Evolutionary conservation across 805 yeast genomes (phyloP).

Genomic region (Candida silvatica): DNA sequence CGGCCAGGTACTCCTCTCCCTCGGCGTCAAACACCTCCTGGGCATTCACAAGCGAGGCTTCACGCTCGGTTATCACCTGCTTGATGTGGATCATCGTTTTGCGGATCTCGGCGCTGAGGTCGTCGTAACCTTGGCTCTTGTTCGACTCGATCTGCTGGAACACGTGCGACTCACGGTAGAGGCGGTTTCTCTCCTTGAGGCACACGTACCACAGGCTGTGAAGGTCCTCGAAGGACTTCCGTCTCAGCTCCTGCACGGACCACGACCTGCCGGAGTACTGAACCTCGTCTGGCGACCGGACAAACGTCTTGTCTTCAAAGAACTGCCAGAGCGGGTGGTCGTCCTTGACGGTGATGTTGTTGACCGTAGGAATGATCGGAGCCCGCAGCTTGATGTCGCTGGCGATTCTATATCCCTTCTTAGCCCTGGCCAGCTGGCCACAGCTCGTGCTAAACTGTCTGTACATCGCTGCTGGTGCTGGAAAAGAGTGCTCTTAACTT

Average conservation of each 20-base stretch:
- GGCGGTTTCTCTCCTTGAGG: constrained; percentile 70
- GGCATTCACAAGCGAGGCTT: constrained; percentile 57
- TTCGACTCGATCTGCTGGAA: constrained; percentile 30
- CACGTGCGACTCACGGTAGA: constrained; percentile 68
- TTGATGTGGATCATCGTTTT: constrained; percentile 72
- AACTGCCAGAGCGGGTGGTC: constrained; percentile 96
- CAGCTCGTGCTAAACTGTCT: constrained; percentile 27
- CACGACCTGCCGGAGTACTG: constrained; percentile 63
- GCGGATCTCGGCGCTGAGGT: constrained; percentile 34
- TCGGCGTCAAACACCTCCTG: constrained; percentile 34
- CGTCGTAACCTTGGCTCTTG: constrained; percentile 12
- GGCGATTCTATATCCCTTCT: constrained; percentile 23
- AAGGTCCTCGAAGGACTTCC: constrained; percentile 85
- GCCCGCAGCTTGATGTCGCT: constrained; percentile 50
- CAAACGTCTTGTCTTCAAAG: constrained; percentile 53
- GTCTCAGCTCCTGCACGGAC: constrained; percentile 81
- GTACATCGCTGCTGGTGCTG: not conserved
- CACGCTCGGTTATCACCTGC: constrained; percentile 82
- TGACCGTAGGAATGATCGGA: constrained; percentile 79
- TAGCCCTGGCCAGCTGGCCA: constrained; percentile 23
- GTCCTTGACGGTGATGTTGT: constrained; percentile 62
- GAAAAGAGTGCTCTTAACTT: no score
- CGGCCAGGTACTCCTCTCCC: constrained; percentile 40
- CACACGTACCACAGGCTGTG: constrained; percentile 88
- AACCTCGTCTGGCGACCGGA: constrained; percentile 50